Evolutionary conservation across 805 yeast genomes (phyloP), one percentile per base, ranked within the genome.

Genomic region (Lipomyces anomalus): DNA sequence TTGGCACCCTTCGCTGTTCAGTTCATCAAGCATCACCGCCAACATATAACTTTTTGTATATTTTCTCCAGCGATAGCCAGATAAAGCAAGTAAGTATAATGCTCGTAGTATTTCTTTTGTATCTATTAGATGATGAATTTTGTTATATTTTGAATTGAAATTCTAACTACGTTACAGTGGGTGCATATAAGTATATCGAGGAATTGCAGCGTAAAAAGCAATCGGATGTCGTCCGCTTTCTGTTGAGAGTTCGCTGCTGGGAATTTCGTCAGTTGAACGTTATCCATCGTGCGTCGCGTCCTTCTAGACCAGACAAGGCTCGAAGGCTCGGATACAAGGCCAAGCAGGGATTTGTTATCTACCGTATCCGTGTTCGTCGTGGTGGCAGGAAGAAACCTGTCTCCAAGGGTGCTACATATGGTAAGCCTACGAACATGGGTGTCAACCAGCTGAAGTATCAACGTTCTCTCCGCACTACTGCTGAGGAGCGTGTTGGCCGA

Each of bases 301-400:
- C 98, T 67, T 84, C 97, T 64, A 89, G 97, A 78, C 98, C 98
- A 75, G 98, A 92, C 78, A 92, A 92, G 92, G 98, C 98, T 68
- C 90, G 98, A 83, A 87, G 95, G 76, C 84, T 92, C 69, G 98
- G 98, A 65, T 92, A 92, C 96, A 92, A 92, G 84, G 97, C 98
- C 76, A 92, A 92, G 84, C 98, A 92, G 81, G 98, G 98, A 66
- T 92, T 86, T 73, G 96, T 85, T 62, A 80, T 92, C 82, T 92
- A 77, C 96, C 84, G 98, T 76, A 77, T 90, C 75, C 87, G 98
- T 78, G 97, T 92, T 68, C 87, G 97, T 79, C 86, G 98, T 78
- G 98, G 98, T 81, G 90, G 90, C 81, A 89, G 98, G 85, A 92
- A 92, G 96, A 87, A 95, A 79, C 97, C 97, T 67, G 97, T 84